phyloP scores from a whole-genome alignment of 371 early-diverging fungal species.

The Apophysomyces trapeziformis region DNA sequence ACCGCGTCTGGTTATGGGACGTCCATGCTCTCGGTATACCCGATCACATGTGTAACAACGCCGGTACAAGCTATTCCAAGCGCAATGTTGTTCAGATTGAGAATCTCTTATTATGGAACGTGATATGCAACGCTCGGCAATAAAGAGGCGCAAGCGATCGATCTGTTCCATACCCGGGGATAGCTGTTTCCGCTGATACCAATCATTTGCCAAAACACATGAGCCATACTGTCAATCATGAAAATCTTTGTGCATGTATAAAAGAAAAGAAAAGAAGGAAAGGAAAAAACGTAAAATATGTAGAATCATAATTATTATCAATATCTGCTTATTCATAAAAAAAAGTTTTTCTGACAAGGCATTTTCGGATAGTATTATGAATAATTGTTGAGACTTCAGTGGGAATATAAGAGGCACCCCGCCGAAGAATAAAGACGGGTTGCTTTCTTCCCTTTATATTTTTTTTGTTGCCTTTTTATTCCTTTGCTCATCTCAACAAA shows the following conservation, averaged over 20 bases:
- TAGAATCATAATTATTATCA: background rate
- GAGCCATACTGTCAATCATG: background rate
- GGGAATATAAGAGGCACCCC: too few relatives aligned
- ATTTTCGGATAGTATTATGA: too few relatives aligned
- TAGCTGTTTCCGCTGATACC: too few relatives aligned
- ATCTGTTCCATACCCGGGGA: too few relatives aligned
- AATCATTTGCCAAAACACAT: background rate
- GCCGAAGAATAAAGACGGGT: too few relatives aligned
- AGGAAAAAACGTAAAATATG: background rate
- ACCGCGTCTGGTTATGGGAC: slow-evolving; percentile 40
- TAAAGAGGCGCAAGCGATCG: background rate
- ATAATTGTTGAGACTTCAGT: too few relatives aligned
- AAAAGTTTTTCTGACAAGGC: too few relatives aligned
- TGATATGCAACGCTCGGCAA: slow-evolving; percentile 25
- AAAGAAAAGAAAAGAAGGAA: background rate
- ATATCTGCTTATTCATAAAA: too few relatives aligned
- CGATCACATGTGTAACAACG: slow-evolving; percentile 32
- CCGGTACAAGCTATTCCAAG: slow-evolving; percentile 34
- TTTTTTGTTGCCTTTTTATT: too few relatives aligned
- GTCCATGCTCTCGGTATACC: slow-evolving; percentile 38
- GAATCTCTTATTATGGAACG: slow-evolving; percentile 41
- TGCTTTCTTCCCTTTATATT: too few relatives aligned
- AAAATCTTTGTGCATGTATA: background rate
- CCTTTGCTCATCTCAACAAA: too few relatives aligned
- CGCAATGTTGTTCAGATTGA: slow-evolving; percentile 44